phyloP scores from a whole-genome alignment of 2,329 filamentous ascomycete genomes.

The Alternaria rosae region DNA sequence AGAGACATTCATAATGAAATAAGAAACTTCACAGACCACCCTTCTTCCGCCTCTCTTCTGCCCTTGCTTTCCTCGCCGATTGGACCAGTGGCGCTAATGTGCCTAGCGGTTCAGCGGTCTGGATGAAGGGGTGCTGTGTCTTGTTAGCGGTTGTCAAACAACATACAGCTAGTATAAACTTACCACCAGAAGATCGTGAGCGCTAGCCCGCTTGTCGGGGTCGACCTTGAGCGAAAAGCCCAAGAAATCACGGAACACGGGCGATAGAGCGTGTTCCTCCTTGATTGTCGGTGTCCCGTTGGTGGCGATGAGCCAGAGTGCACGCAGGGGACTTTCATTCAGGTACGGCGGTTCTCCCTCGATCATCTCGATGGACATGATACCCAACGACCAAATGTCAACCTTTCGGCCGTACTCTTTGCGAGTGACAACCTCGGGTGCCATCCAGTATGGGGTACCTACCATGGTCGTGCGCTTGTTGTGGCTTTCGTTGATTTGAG shows the following conservation, averaged over 20 bases:
- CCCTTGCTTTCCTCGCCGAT: slow-evolving; percentile 82
- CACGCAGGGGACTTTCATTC: slow-evolving; percentile 90
- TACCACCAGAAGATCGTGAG: slow-evolving; percentile 91
- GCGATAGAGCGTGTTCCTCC: slow-evolving; percentile 82
- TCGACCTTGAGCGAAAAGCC: slow-evolving; percentile 95
- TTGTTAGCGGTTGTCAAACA: slow-evolving; percentile 15
- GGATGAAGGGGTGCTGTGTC: slow-evolving; percentile 57
- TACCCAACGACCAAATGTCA: slow-evolving; percentile 97
- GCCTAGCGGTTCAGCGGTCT: slow-evolving; percentile 61
- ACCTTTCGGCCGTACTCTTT: slow-evolving; percentile 99
- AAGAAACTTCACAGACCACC: slow-evolving; percentile 49
- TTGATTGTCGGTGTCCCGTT: slow-evolving; percentile 96
- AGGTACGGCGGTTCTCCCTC: slow-evolving; percentile 97
- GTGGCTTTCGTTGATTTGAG: slow-evolving; percentile 95
- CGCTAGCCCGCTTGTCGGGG: slow-evolving; percentile 94
- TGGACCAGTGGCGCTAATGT: slow-evolving; percentile 87
- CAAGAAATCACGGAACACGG: slow-evolving; percentile 89
- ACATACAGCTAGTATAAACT: slow-evolving; percentile 47
- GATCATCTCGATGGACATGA: slow-evolving; percentile 99
- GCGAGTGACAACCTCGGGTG: slow-evolving; percentile 93
- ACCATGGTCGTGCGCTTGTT: slow-evolving; percentile 99
- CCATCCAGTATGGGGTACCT: slow-evolving; percentile 99
- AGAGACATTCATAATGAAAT: slow-evolving; percentile 33
- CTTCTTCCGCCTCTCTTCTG: slow-evolving; percentile 71
- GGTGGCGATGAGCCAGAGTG: slow-evolving; percentile 94